A percentile compares a stretch with the other conserved stretches of the same genome.
Evolutionary conservation across 1,139 yeast genomes (phyloP).

Genomic region (Geotrichum candidum): DNA sequence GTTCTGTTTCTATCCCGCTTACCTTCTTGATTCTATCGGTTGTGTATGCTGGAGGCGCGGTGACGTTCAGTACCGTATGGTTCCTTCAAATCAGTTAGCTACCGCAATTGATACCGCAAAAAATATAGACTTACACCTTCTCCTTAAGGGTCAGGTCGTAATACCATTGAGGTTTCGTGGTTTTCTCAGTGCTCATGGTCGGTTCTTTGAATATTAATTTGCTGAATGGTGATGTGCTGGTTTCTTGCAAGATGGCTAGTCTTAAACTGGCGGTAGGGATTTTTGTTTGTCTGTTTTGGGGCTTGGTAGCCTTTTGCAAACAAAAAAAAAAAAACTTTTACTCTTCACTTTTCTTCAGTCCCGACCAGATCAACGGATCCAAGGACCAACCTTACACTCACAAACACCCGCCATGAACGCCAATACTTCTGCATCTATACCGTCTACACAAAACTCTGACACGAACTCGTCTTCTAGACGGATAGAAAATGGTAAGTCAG

Average conservation of each 20-base stretch:
- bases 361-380: not conserved
- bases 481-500: constrained; percentile 9
- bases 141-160: constrained; percentile 24
- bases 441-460: not conserved
- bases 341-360: not conserved
- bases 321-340: not conserved
- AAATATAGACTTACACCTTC: constrained; percentile 22
- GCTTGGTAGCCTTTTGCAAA: not conserved
- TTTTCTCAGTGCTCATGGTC: not conserved
- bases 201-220: not conserved
- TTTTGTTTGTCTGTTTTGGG: not conserved
- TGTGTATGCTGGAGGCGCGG: constrained; percentile 21
- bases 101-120: not conserved
- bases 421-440: not conserved
- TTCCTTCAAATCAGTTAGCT: constrained; percentile 3
- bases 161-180: constrained; percentile 27
- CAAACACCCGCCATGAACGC: not conserved
- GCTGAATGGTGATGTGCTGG: not conserved
- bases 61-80: constrained; percentile 13
- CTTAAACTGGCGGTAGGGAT: not conserved
- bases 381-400: not conserved
- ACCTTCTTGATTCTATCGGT: constrained; percentile 16
- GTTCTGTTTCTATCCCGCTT: not conserved
- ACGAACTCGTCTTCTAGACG: not conserved
- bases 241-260: not conserved